Evolutionary conservation across 805 yeast genomes (phyloP).

Genomic region (Pichia californica): DNA sequence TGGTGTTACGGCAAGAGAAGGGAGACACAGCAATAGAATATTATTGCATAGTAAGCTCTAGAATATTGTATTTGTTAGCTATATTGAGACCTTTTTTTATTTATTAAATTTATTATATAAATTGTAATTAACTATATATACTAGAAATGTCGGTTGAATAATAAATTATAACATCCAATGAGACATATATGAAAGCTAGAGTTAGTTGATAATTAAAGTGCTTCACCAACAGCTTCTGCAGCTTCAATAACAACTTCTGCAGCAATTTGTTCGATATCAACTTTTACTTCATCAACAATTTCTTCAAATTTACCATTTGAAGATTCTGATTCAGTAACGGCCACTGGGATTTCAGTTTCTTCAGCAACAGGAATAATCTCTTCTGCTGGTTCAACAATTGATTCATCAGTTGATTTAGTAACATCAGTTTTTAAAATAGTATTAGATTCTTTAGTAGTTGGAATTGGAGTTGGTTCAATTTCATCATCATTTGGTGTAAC

Average conservation of each 20-base stretch:
- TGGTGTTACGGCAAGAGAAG: no score
- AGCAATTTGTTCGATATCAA: neutral
- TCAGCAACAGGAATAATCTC: neutral
- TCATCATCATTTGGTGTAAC: constrained; percentile 8
- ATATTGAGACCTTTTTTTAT: no score
- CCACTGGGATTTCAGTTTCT: neutral
- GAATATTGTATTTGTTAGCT: no score
- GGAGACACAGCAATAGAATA: no score
- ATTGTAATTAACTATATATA: no score
- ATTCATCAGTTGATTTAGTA: neutral
- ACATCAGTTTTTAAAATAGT: constrained; percentile 1
- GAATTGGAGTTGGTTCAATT: constrained; percentile 6
- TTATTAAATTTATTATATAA: no score
- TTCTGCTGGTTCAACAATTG: neutral
- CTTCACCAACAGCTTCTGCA: constrained; percentile 12
- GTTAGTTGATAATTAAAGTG: constrained; percentile 2
- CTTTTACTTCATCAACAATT: constrained; percentile 1
- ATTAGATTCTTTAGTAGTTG: neutral
- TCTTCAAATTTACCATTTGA: neutral
- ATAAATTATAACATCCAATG: no score
- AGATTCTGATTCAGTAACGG: neutral
- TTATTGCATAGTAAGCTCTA: no score
- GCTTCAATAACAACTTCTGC: constrained; percentile 6
- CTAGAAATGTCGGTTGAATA: no score
- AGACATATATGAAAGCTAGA: no score